phyloP scores from a whole-genome alignment of 805 yeast genomes.

The Starmerella davenportii region DNA sequence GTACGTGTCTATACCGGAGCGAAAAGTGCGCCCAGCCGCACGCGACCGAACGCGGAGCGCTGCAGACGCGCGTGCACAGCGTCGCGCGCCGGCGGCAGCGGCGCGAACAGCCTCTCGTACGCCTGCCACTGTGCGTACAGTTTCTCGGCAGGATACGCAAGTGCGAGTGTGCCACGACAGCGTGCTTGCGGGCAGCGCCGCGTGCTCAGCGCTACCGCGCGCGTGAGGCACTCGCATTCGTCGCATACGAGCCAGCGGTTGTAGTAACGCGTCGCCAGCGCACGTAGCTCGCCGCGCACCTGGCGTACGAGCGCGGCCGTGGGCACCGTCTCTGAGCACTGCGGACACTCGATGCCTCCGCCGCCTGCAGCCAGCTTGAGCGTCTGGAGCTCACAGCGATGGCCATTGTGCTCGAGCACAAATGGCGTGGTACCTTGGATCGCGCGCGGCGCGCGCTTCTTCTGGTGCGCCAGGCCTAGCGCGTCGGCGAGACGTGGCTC shows the following conservation, averaged over 20 bases:
- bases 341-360: conserved; percentile 55
- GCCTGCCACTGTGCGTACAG: conserved; percentile 75
- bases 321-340: conserved; percentile 38
- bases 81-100: conserved; percentile 35
- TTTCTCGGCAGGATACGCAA: conserved; percentile 56
- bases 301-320: conserved; percentile 47
- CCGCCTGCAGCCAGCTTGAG: conserved; percentile 33
- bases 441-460: background rate
- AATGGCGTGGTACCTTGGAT: conserved; percentile 30
- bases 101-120: conserved; percentile 53
- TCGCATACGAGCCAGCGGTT: conserved; percentile 78
- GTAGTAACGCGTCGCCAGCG: conserved; percentile 57
- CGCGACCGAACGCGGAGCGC: conserved; percentile 7
- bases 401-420: conserved; percentile 27
- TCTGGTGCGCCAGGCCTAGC: conserved; percentile 45
- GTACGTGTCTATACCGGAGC: too few species aligned
- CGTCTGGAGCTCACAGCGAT: conserved; percentile 32
- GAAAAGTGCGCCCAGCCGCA: conserved; percentile 8
- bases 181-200: conserved; percentile 45
- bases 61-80: conserved; percentile 36
- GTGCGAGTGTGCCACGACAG: conserved; percentile 49
- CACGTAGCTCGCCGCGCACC: conserved; percentile 53
- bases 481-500: conserved; percentile 55
- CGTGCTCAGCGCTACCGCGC: conserved; percentile 78
- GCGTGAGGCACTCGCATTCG: conserved; percentile 71